Evolutionary conservation across 257 asterid genomes (phyloP), one percentile per base, ranked within the genome.

Genomic region (Solanum gandarillasii): DNA sequence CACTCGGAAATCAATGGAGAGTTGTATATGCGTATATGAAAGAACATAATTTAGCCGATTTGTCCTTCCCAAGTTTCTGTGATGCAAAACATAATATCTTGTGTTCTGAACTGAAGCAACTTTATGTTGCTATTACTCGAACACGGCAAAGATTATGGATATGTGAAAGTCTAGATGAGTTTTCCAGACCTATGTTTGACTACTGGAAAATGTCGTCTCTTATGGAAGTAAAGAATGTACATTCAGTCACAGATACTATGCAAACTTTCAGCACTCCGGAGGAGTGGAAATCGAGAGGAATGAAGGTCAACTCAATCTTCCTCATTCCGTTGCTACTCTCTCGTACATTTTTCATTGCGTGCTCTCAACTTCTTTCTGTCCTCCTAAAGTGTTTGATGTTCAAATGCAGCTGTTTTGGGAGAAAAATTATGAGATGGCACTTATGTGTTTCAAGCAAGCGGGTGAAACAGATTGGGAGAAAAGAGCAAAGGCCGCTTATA

Each of bases 101-200:
- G 91, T 95, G 98, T 83, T 92, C 93, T 35, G 98, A 95, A 58
- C 76, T 95, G 82, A 95, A 93, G 84, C 97, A 93, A 75, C 73
- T 95, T 14, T 95, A 95, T 7, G 97, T 95, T 35, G 95, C 97
- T 11, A 91, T 93, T 9, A 94, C 98, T 13, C 91, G 98, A 60
- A 94, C 98, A 1, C 90, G 93, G 88, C 97, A 94, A 89, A 91
- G 96, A 52, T 87, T 95, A 71, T 94, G 98, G 98, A 94, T 95
- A 1, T 94, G 93, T 71, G 98, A 93, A 76, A 93, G 90, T 67
- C 55, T 39, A 46, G 92, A 90, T 71, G 94, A 93, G 83, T 11
- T 87, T 5, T 92, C 93, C 9, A 87, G 83, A 86, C 96, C 97
- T 23, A 94, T 95, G 92, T 90, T 90, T 65, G 94, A 94, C 72